Conservation (phyloP, 768 basidiomycete genomes). For the Pilatotrama ljubarskyi region DNA sequence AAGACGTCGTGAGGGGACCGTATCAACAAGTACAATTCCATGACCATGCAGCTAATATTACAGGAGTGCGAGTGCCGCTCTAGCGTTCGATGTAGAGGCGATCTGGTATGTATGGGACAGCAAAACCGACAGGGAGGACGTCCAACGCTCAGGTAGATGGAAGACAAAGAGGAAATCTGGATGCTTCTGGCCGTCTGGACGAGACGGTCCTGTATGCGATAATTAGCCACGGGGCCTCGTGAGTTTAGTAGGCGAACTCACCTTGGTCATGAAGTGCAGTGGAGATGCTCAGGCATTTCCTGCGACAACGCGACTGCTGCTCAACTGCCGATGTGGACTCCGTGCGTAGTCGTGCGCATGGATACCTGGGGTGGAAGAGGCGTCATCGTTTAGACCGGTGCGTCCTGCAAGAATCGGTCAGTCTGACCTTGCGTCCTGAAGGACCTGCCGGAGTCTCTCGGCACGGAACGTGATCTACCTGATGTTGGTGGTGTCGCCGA, state of each 20-base stretch:
- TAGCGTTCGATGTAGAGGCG: neutral
- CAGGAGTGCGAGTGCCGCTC: neutral
- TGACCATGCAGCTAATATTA: neutral
- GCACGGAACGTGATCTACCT: slow-evolving; percentile 4
- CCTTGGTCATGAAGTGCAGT: neutral
- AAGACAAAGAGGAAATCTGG: neutral
- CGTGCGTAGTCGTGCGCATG: slow-evolving; percentile 31
- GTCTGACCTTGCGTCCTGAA: slow-evolving; percentile 23
- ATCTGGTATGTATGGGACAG: neutral
- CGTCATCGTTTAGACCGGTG: slow-evolving; percentile 3
- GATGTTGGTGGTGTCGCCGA: slow-evolving; percentile 2
- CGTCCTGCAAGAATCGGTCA: neutral
- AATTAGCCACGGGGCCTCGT: neutral
- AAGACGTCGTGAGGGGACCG: no score
- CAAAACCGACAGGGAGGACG: neutral
- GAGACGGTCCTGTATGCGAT: neutral
- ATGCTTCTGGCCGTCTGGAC: neutral
- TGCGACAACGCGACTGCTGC: slow-evolving; percentile 10
- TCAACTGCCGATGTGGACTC: slow-evolving; percentile 24
- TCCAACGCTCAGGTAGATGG: neutral
- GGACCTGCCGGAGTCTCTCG: slow-evolving; percentile 6
- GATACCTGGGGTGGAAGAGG: slow-evolving; percentile 22
- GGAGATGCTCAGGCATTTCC: slow-evolving; percentile 2
- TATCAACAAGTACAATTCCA: neutral
- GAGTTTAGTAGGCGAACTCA: neutral